Conservation (phyloP, 2,329 filamentous ascomycete genomes). For the Hymenoscyphus fraxineus region DNA sequence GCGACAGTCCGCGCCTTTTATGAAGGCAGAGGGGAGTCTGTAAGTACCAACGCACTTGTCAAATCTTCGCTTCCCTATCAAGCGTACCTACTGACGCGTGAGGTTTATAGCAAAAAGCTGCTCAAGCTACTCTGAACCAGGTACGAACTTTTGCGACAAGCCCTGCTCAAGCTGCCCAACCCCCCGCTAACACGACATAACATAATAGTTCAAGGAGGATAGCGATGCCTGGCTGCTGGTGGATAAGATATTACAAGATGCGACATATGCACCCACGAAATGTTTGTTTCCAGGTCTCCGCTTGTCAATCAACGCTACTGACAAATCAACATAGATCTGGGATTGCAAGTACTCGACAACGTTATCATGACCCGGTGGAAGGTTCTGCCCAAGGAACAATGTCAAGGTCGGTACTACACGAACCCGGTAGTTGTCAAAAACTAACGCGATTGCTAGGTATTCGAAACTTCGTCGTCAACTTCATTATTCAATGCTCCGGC, state of each 20-base stretch:
- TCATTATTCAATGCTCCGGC: slow-evolving; percentile 90
- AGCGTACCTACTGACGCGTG: slow-evolving; percentile 37
- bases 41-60: slow-evolving; percentile 44
- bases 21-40: slow-evolving; percentile 90
- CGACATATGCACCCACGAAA: slow-evolving; percentile 93
- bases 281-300: slow-evolving; percentile 53
- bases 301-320: slow-evolving; percentile 12
- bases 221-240: slow-evolving; percentile 97
- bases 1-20: slow-evolving; percentile 95
- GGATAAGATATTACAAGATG: slow-evolving; percentile 92
- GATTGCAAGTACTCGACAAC: slow-evolving; percentile 93
- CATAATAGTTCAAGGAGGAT: slow-evolving; percentile 88
- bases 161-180: slow-evolving; percentile 3
- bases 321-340: slow-evolving; percentile 62
- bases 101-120: slow-evolving; percentile 81
- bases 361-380: slow-evolving; percentile 99
- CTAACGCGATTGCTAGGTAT: slow-evolving; percentile 59
- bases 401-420: slow-evolving; percentile 61
- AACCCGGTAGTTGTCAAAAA: not conserved
- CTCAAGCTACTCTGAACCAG: slow-evolving; percentile 89
- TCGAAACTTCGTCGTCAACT: slow-evolving; percentile 97
- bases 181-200: slow-evolving; percentile 24
- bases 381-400: slow-evolving; percentile 91
- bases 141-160: slow-evolving; percentile 47
- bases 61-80: slow-evolving; percentile 7